Percentiles rank a stretch among this genome's conserved stretches.
These are phyloP conservation scores for Stereocaulon alpinum DNA, from an alignment of 495 filamentous ascomycete species.

Conservation along the genomic window DNA sequence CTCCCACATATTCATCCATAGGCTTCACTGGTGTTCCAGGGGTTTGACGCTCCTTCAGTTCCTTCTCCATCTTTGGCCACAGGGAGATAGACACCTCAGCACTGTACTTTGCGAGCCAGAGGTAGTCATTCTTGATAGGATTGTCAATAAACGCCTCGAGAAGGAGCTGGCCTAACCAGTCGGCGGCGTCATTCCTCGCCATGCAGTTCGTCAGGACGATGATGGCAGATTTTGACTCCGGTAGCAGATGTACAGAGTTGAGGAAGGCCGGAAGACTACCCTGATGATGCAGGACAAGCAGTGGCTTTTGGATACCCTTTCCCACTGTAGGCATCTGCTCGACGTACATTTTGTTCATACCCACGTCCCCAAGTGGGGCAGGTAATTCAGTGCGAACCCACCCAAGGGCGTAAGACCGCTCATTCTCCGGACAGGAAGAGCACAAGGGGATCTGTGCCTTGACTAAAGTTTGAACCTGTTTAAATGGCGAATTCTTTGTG, in stretches of 20 bases:
- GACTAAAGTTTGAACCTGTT: not conserved
- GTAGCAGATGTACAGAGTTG: slow-evolving; percentile 2
- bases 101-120: not conserved
- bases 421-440: not conserved
- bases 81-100: not conserved
- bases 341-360: slow-evolving; percentile 3
- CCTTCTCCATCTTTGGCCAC: not conserved
- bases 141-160: slow-evolving; percentile 9
- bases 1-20: not conserved
- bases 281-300: slow-evolving; percentile 5
- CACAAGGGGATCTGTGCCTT: not conserved
- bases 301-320: not conserved
- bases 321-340: slow-evolving; percentile 4
- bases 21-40: not conserved
- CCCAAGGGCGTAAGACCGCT: slow-evolving; percentile 12
- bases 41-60: not conserved
- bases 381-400: slow-evolving; percentile 6
- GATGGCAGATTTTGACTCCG: slow-evolving; percentile 5
- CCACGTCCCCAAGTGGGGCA: slow-evolving; percentile 1
- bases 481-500: not conserved
- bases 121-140: slow-evolving; percentile 2
- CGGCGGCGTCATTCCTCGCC: slow-evolving; percentile 7
- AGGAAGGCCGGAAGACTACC: slow-evolving; percentile 6
- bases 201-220: slow-evolving; percentile 11
- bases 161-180: slow-evolving; percentile 13